These are phyloP conservation scores for Saxophila tyrrhenica DNA, from an alignment of 495 filamentous ascomycete genomes.

Conservation along the genomic window DNA sequence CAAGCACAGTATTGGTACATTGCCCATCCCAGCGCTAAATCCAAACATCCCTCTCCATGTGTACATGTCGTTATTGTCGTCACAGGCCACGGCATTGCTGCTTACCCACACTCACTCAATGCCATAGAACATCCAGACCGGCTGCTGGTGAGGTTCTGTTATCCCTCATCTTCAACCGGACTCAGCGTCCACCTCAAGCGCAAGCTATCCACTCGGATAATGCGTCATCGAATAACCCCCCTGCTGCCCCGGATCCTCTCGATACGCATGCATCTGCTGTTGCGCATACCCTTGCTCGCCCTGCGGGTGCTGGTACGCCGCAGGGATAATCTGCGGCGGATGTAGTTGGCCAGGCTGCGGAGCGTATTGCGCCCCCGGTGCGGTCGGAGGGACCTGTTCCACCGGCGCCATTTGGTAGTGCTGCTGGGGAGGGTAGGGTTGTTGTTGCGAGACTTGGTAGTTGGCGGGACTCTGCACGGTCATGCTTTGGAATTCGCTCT, in stretches of 20 bases:
- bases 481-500: constrained; percentile 10
- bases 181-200: too few species aligned
- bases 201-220: constrained; percentile 1
- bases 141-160: too few species aligned
- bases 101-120: too few species aligned
- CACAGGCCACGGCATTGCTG: too few species aligned
- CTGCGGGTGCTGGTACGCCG: not conserved
- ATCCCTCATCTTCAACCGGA: too few species aligned
- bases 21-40: too few species aligned
- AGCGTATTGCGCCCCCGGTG: not conserved
- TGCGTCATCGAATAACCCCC: not conserved
- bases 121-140: too few species aligned
- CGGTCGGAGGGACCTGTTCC: not conserved
- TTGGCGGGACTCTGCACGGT: constrained; percentile 7
- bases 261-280: constrained; percentile 3
- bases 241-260: not conserved
- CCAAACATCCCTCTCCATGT: too few species aligned
- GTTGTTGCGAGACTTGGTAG: not conserved
- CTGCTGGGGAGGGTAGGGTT: not conserved
- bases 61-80: too few species aligned
- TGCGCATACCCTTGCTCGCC: not conserved
- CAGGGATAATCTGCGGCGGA: not conserved
- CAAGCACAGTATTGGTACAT: too few species aligned
- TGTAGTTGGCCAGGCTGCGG: not conserved
- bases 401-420: constrained; percentile 1